Conservation (phyloP, 2,329 filamentous ascomycete genomes). For the Chaetomiaceae sp. region DNA sequence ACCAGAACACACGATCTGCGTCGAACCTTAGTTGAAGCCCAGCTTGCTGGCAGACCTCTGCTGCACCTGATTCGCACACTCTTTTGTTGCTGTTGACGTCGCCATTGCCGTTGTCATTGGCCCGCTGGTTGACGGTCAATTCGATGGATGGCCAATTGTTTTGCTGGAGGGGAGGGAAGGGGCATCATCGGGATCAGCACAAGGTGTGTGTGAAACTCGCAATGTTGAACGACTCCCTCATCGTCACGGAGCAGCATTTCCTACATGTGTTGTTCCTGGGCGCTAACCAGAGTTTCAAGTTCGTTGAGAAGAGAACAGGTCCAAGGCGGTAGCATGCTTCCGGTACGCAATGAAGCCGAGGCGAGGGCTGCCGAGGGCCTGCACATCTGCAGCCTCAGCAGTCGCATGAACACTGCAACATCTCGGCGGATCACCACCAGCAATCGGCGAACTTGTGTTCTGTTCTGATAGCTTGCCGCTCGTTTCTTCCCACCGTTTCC, state of each 20-base stretch:
- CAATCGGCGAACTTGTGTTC: neutral
- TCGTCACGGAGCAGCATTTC: neutral
- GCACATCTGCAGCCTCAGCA: conserved; percentile 1
- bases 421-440: neutral
- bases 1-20: conserved; percentile 12
- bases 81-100: too few species aligned
- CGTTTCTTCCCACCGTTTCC: neutral
- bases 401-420: conserved; percentile 1
- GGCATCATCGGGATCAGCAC: neutral
- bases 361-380: too few species aligned
- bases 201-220: neutral
- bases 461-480: neutral
- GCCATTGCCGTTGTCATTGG: too few species aligned
- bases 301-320: neutral
- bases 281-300: conserved; percentile 7
- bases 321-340: neutral
- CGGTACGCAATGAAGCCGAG: neutral
- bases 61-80: too few species aligned
- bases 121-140: too few species aligned
- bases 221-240: neutral
- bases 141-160: too few species aligned
- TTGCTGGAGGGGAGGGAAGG: neutral
- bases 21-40: conserved; percentile 8
- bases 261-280: neutral
- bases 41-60: too few species aligned